phyloP scores from a whole-genome alignment of 495 filamentous ascomycete species.

The Lindgomyces ingoldianus region DNA sequence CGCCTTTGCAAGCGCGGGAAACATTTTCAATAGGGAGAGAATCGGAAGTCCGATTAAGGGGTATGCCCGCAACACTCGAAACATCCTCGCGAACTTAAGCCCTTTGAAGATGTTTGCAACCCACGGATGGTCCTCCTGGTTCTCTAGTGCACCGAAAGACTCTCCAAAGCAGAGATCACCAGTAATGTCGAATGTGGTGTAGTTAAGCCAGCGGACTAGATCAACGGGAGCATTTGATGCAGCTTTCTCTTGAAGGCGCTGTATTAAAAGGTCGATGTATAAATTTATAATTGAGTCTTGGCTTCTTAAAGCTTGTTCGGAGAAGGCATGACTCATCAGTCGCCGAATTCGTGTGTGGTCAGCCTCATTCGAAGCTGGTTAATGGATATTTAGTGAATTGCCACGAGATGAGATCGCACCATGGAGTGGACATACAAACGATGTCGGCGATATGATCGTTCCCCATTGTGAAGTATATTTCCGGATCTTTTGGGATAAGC shows the following conservation, averaged over 20 bases:
- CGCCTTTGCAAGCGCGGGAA: background rate
- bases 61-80: conserved; percentile 2
- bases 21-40: background rate
- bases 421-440: background rate
- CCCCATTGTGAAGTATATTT: background rate
- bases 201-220: conserved; percentile 23
- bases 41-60: conserved; percentile 9
- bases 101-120: conserved; percentile 11
- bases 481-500: background rate
- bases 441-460: background rate
- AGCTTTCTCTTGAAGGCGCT: background rate
- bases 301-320: conserved; percentile 16
- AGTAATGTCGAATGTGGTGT: conserved; percentile 22
- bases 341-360: conserved; percentile 23
- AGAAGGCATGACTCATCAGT: conserved; percentile 9
- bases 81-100: conserved; percentile 16
- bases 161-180: conserved; percentile 24
- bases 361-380: conserved; percentile 12
- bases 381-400: no score
- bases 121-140: conserved; percentile 16
- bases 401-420: no score
- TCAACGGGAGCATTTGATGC: conserved; percentile 1
- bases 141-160: conserved; percentile 17
- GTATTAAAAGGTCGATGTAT: background rate
- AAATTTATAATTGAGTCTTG: conserved; percentile 15